Base-by-base conservation (phyloP, 176 grass and related monocot genomes). In the Raddia distichophylla region DNA sequence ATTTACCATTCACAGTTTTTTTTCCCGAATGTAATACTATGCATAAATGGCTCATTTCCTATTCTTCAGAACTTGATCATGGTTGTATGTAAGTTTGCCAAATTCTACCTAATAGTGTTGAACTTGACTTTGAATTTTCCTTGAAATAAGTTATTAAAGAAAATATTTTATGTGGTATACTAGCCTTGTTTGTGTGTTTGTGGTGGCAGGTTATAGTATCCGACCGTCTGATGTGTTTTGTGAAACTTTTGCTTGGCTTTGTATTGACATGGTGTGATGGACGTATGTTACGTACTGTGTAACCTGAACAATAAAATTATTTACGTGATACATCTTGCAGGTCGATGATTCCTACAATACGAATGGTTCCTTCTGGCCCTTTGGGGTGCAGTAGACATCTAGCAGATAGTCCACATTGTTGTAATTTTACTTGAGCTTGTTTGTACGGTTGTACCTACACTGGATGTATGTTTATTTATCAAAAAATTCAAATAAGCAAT, bases 311-410 rank as follows among this genome's bases (percentile, higher is more conserved):
- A 74, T 52, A n/a, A 71, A 13, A 71, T 15, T 27, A 4, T 76
- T 64, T 57, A 35, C 10, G 42, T 50, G 18, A 58, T 69, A 20
- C 48, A 68, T 12, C 58, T 59, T 19, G 55, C 84, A 80, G 84
- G 68, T 5, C 80, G 59, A 80, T 65, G 48, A 49, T 58, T 80
- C 59, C 44, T 54, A 57, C 51, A 27, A 43, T 73, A 57, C 44
- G 56, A 63, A 72, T 64, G 58, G 19, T 53, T 70, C 56, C 46
- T 71, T 71, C 8, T 67, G 80, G 47, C 19, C 59, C 12, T 86
- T 66, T 8, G 12, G 17, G 59, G 19, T 58, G 18, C 60, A 86
- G 7, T 79, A 48, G 14, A 7, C 57, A 40, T 64, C 55, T 47
- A 58, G 4, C 6, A 2, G 45, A 51, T 80, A 80, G 51, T 80